phyloP scores from a whole-genome alignment of 1,284 basidiomycete species.

The Irpex rosettiformis region DNA sequence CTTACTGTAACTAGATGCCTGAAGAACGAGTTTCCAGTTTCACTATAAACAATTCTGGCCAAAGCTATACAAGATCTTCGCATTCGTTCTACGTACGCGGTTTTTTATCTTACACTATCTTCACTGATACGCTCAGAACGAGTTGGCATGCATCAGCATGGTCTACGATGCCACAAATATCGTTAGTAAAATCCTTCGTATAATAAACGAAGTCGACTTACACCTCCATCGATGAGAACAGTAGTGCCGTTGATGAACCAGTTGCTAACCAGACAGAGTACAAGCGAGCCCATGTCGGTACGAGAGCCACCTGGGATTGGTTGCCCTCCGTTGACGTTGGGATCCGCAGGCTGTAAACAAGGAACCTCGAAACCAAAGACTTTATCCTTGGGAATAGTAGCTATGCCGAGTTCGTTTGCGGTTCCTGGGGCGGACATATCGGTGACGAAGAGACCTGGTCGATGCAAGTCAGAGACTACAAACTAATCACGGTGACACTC shows the following conservation, averaged over 20 bases:
- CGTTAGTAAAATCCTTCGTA: background rate
- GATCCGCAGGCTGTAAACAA: background rate
- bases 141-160: background rate
- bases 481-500: too few species aligned
- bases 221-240: constrained; percentile 47
- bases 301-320: constrained; percentile 20
- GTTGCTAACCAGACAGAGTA: constrained; percentile 43
- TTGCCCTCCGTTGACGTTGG: background rate
- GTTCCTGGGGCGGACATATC: constrained; percentile 34
- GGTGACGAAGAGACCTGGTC: constrained; percentile 30
- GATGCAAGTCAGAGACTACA: background rate
- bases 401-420: constrained; percentile 31
- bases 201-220: constrained; percentile 25
- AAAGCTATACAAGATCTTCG: too few species aligned
- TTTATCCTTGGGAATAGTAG: constrained; percentile 11
- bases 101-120: too few species aligned
- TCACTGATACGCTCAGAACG: background rate
- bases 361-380: background rate
- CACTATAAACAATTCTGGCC: too few species aligned
- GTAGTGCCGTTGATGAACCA: constrained; percentile 50
- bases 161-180: background rate
- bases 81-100: too few species aligned
- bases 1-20: too few species aligned
- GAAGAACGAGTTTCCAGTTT: too few species aligned
- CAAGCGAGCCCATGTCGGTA: constrained; percentile 43